Conservation (phyloP, 371 early-diverging fungal genomes). For the Mucor racemosus region DNA sequence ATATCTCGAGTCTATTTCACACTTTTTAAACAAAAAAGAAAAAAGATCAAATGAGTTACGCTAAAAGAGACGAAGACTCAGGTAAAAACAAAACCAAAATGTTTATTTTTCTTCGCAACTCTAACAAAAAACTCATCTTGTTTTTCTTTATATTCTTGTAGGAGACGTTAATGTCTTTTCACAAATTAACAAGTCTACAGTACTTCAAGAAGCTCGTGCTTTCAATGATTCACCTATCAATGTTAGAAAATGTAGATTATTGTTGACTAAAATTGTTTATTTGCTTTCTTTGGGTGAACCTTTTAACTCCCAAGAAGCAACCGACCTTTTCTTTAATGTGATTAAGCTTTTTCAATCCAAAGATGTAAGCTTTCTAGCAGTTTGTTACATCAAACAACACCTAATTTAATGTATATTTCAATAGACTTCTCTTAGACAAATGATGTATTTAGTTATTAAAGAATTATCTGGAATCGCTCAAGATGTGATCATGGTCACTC, state of each 20-base stretch:
- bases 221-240: conserved; percentile 97
- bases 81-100: conserved; percentile 26
- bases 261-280: conserved; percentile 93
- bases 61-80: conserved; percentile 66
- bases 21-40: neutral
- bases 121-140: conserved; percentile 1
- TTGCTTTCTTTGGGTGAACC: conserved; percentile 89
- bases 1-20: neutral
- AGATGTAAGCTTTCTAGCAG: conserved; percentile 70
- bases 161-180: conserved; percentile 59
- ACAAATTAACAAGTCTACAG: conserved; percentile 89
- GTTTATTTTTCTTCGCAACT: neutral
- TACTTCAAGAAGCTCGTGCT: conserved; percentile 95
- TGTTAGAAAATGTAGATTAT: conserved; percentile 89
- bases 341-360: conserved; percentile 97
- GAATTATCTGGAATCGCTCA: conserved; percentile 92
- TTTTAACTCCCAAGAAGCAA: conserved; percentile 92
- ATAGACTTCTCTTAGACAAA: conserved; percentile 90
- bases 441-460: conserved; percentile 96
- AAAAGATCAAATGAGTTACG: conserved; percentile 59
- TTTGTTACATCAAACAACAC: no score
- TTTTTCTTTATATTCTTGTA: conserved; percentile 5
- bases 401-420: no score
- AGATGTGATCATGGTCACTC: conserved; percentile 97
- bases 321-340: conserved; percentile 96